Base-by-base conservation (phyloP, 768 basidiomycete genomes). In the Termitomyces sp. region DNA sequence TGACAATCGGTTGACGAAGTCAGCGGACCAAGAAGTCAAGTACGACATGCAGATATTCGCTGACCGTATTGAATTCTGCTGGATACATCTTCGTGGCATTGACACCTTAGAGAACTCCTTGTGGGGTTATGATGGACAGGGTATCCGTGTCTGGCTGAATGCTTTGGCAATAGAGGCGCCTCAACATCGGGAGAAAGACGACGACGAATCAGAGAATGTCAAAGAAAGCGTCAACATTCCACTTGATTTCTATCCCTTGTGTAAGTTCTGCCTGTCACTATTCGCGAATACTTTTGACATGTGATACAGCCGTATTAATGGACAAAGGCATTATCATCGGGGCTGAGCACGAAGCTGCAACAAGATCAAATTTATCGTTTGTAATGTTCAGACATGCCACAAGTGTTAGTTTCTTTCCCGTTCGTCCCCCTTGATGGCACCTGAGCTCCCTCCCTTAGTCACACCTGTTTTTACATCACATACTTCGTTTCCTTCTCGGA, bases 311-410 rank as follows among this genome's bases (percentile, higher is more conserved):
- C 54, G 94, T 94, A 7, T 80, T 99, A 23, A 98, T 98, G 94
- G 95, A 98, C 69, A 99, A 98, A 66, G 96, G 95, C 1, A 97
- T 99, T 60, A 94, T 99, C 59, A 94, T 98, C 61, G 96, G 96
- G 7, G 91, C 89, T 25, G 95, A 98, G 60, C 84, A 94, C 54
- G 96, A 99, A 68, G 82, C 84, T 3, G 86, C 84, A 3, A 78
- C 86, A 15, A 80, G 91, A 50, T 72, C 78, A 23, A 89, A 86
- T 53, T 73, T 98, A 9, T 84, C 94, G 2, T 97, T 97, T 66
- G 86, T 89, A 13, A 87, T 95, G 74, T 98, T 96, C 72, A 82
- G 94, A 48, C 89, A 96, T 69, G 82, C 89, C 18, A 97, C 94
- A 0, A 93, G 88, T 61, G 94, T 95, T 62, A 60, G 89, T 41